Evolutionary conservation across 2,329 filamentous ascomycete species (phyloP).

Genomic region (Aspergillus chevalieri): DNA sequence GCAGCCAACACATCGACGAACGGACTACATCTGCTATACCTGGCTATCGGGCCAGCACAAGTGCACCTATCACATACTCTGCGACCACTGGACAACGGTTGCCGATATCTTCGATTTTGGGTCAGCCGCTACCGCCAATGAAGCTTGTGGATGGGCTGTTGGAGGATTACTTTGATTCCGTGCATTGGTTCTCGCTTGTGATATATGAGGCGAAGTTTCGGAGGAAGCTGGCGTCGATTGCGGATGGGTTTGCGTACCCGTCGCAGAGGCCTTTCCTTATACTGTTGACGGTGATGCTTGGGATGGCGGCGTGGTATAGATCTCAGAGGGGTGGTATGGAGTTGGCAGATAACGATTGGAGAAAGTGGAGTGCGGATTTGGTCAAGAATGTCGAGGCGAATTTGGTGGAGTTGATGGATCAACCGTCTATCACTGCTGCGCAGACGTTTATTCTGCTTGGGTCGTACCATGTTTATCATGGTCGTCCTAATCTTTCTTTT

Average conservation of each 20-base stretch:
- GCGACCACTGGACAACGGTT: conserved; percentile 13
- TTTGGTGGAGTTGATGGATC: conserved; percentile 38
- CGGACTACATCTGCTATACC: conserved; percentile 32
- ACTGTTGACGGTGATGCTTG: conserved; percentile 33
- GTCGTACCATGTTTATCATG: conserved; percentile 39
- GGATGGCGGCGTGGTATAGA: conserved; percentile 36
- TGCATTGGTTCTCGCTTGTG: conserved; percentile 43
- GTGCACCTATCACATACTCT: background rate
- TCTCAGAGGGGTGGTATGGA: conserved; percentile 15
- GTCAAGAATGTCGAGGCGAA: conserved; percentile 24
- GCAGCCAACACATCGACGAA: conserved; percentile 21
- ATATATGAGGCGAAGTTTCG: conserved; percentile 40
- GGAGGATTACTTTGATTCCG: conserved; percentile 37
- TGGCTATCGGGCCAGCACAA: conserved; percentile 18
- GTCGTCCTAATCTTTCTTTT: conserved; percentile 36
- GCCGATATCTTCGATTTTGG: conserved; percentile 22
- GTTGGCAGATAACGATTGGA: conserved; percentile 10
- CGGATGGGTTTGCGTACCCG: conserved; percentile 28
- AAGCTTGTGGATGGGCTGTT: conserved; percentile 27
- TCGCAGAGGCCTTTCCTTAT: conserved; percentile 33
- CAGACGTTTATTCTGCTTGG: conserved; percentile 38
- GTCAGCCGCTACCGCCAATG: conserved; percentile 22
- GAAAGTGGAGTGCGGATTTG: conserved; percentile 11
- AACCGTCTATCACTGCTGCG: conserved; percentile 31
- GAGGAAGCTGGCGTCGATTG: conserved; percentile 23